Evolutionary conservation across 31 red algal species (phyloP), one percentile per base, ranked within the genome.

Genomic region (Endocladia muricata): DNA sequence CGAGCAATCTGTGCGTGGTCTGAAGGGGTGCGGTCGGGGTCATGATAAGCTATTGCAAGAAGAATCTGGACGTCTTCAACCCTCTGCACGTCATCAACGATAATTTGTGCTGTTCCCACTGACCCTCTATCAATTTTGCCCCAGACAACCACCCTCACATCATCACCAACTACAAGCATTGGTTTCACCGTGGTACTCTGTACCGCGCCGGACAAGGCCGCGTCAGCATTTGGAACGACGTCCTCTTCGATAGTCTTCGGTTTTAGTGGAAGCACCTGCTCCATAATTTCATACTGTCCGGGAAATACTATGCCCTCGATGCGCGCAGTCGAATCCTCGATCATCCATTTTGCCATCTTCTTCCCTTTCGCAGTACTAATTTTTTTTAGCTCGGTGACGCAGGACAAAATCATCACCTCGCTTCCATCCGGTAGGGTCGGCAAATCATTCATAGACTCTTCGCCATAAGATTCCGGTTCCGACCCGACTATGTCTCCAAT

Each of bases 71-170:
- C 74, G 41, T 79, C 74, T 36, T 88, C 74, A 61, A 84, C 51
- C n/a, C 78, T 44, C 44, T 85, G 89, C 6, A 92, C 79, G 41
- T 92, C 89, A 51, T 92, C 75, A 69, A 92, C 74, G 37, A 92
- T 81, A 7, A 92, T 61, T 54, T 92, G 89, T 0, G 60, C 68
- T n/a, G 73, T 80, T 9, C 79, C 89, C 13, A 75, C 78, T 0
- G 80, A 92, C 23, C 85, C 89, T n/a, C 75, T 61, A 41, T 85
- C 74, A 37, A 92, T 48, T 75, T 85, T 92, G 13, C 89, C 89
- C 89, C 89, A 92, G 33, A 84, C 80, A 39, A 92, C 33, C 4
- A 92, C 79, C 37, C 71, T 47, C 11, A 81, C 81, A 60, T 85
- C 89, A 17, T 92, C 68, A 47, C 79, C 61, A 6, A 88, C 74